Evolutionary conservation across 2,329 filamentous ascomycete genomes (phyloP).

Genomic region (Arachnomyces sp.): DNA sequence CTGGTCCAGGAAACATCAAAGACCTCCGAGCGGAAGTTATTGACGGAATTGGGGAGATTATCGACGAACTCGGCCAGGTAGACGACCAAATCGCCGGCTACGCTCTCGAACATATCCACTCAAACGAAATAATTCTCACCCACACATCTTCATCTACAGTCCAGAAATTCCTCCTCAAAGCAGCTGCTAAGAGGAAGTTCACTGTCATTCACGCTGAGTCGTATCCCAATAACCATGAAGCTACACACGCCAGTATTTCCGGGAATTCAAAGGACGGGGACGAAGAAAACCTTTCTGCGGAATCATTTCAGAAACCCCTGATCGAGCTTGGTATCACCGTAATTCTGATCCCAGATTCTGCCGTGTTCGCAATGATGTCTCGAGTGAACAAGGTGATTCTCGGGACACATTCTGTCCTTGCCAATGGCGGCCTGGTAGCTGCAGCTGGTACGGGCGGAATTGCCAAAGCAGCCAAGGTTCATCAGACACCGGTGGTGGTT

Average conservation of each 20-base stretch:
- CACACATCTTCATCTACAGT: conserved; percentile 80
- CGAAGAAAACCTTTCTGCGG: conserved; percentile 39
- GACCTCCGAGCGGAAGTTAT: conserved; percentile 85
- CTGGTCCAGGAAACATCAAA: conserved; percentile 33
- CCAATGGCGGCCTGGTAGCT: conserved; percentile 78
- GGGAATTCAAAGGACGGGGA: conserved; percentile 40
- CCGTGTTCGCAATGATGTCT: conserved; percentile 88
- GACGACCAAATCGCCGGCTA: conserved; percentile 88
- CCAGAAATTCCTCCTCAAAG: conserved; percentile 79
- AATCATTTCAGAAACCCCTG: conserved; percentile 67
- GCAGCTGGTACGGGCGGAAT: conserved; percentile 77
- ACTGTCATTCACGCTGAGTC: conserved; percentile 77
- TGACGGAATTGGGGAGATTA: conserved; percentile 88
- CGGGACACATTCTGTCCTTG: conserved; percentile 75
- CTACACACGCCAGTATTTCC: conserved; percentile 54
- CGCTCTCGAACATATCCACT: conserved; percentile 85
- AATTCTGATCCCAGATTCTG: conserved; percentile 74
- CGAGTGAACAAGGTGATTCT: conserved; percentile 92
- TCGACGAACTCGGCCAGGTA: conserved; percentile 86
- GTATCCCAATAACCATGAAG: conserved; percentile 59
- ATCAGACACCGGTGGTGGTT: conserved; percentile 77
- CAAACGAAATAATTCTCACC: conserved; percentile 84
- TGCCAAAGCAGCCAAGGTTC: conserved; percentile 72
- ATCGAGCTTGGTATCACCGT: conserved; percentile 69
- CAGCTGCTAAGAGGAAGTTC: conserved; percentile 82